Evolutionary conservation across 2,329 filamentous ascomycete genomes (phyloP), one percentile per base, ranked within the genome.

Genomic region (Neurospora crassa): DNA sequence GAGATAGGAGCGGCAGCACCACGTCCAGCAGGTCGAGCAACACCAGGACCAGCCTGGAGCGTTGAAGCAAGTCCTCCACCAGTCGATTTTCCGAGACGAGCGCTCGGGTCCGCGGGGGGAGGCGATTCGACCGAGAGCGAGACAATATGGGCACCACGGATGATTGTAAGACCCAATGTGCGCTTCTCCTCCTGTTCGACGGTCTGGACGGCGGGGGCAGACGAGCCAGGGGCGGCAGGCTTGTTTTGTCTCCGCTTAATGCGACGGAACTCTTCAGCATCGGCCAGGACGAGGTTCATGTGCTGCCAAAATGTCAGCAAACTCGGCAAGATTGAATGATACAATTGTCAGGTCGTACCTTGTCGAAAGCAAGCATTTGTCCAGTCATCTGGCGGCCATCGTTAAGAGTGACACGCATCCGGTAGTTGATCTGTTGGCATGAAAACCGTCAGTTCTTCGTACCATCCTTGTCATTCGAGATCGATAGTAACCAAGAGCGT

Each of bases 211-310:
- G 87, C 81, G 69, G 88, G 84, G 76, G 89, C 87, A 71, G 86
- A 86, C 75, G 89, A 85, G 73, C 87, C 87, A 29, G 90, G 88
- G 63, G 91, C 89, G 69, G 87, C 82, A 70, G 88, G 84, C 84
- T 96, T 96, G 77, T 89, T 87, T 77, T 91, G 89, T 85, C 92
- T 95, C 82, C 92, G 89, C 85, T 96, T 96, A 74, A 95, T 91
- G 80, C 92, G 92, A 81, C 94, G 92, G 83, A 97, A 97, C 82
- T 98, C 95, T 88, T 99, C 96, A 76, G 96, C 98, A 80, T 99
- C 96, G 83, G 95, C 96, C 74, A 99, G 92, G 74, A 99, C 96
- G 75, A 99, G 89, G 82, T 99, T 99, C 96, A 99, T 99, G 83
- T 99, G 96, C 94, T 97, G 75, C 68, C 70, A 6, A 63, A 47